Evolutionary conservation across 176 grass and related monocot genomes (phyloP).

Genomic region (Carex pumila): DNA sequence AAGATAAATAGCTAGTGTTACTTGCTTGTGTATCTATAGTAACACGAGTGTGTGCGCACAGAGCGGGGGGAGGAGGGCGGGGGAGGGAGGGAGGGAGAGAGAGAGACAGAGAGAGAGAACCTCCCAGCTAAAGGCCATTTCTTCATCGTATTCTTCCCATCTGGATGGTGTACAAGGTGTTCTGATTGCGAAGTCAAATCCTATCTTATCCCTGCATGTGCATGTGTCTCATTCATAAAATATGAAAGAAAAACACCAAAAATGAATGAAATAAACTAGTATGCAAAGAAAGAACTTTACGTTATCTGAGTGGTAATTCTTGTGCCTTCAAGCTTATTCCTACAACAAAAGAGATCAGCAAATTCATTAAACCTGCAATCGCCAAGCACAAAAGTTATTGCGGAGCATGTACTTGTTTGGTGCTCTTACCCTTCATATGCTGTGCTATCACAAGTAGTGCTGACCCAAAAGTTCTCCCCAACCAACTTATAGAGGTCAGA

Average conservation of each 20-base stretch:
- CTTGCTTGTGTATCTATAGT: background rate
- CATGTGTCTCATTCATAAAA: background rate
- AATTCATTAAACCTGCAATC: slow-evolving; percentile 27
- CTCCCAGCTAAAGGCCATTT: slow-evolving; percentile 94
- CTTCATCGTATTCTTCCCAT: slow-evolving; percentile 86
- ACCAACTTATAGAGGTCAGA: slow-evolving; percentile 76
- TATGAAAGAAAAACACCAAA: background rate
- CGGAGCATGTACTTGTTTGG: background rate
- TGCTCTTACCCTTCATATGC: slow-evolving; percentile 64
- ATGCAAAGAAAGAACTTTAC: slow-evolving; percentile 29
- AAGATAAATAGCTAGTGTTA: background rate
- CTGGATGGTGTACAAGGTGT: slow-evolving; percentile 95
- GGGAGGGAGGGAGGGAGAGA: no score
- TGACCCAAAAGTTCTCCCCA: slow-evolving; percentile 89
- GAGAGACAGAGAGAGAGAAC: slow-evolving; percentile 24
- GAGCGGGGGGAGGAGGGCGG: background rate
- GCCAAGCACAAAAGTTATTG: background rate
- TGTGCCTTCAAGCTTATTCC: slow-evolving; percentile 95
- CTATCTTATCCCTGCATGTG: slow-evolving; percentile 57
- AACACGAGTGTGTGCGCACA: no score
- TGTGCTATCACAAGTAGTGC: slow-evolving; percentile 76
- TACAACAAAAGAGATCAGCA: slow-evolving; percentile 38
- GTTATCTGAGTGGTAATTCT: slow-evolving; percentile 88
- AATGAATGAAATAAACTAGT: background rate
- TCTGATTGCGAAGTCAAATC: slow-evolving; percentile 94